A percentile compares a stretch with the other conserved stretches of the same genome.
Conservation (phyloP, 768 basidiomycete species). For the Clitopilus hobsonii region DNA sequence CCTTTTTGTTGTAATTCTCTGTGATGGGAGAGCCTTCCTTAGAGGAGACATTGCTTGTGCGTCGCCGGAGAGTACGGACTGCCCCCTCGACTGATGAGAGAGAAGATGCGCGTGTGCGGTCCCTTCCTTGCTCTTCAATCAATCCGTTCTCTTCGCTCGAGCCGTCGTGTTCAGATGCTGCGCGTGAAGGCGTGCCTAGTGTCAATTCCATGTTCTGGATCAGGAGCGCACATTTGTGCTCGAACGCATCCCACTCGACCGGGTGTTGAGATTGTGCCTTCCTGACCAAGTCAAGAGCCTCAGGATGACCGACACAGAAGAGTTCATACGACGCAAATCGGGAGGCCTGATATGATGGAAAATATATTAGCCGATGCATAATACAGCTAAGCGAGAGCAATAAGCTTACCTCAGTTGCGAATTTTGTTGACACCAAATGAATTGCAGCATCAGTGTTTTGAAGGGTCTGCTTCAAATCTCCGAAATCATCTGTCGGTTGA, state of each 20-base stretch:
- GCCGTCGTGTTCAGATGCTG: not conserved
- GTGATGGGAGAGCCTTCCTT: constrained; percentile 25
- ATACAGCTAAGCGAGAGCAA: constrained; percentile 4
- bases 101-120: constrained; percentile 41
- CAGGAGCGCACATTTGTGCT: constrained; percentile 66
- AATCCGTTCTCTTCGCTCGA: not conserved
- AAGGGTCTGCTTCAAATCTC: constrained; percentile 14
- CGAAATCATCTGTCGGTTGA: constrained; percentile 10
- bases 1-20: constrained; percentile 17
- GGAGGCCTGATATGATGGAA: constrained; percentile 46
- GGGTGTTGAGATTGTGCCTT: constrained; percentile 58
- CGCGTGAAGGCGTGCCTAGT: constrained; percentile 3
- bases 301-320: constrained; percentile 85
- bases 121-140: constrained; percentile 6
- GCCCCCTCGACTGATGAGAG: constrained; percentile 47
- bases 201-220: constrained; percentile 33
- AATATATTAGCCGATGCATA: not conserved
- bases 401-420: constrained; percentile 50
- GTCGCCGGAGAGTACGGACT: constrained; percentile 31
- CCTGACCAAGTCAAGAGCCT: constrained; percentile 73
- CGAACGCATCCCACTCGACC: constrained; percentile 80
- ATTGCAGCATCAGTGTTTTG: constrained; percentile 40
- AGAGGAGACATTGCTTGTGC: constrained; percentile 23
- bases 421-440: constrained; percentile 47
- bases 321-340: constrained; percentile 75